Conservation (phyloP, 305 asterid genomes). For the Fraxinus velutina region DNA sequence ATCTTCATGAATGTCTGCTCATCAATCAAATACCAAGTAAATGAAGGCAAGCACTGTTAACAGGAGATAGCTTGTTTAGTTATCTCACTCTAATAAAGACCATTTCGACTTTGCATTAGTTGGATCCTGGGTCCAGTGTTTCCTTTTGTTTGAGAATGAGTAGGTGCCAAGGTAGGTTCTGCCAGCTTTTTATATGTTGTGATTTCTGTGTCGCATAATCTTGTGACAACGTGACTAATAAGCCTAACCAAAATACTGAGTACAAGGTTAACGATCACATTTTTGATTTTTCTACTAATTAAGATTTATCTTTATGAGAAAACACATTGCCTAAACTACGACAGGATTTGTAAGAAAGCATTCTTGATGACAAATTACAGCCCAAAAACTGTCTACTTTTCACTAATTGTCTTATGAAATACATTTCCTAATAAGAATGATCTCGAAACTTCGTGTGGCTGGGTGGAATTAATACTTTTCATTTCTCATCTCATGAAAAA, state of each 20-base stretch:
- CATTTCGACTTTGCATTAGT: background rate
- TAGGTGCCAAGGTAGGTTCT: background rate
- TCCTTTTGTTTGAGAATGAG: background rate
- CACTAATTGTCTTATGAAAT: background rate
- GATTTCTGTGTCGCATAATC: background rate
- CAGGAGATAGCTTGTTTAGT: background rate
- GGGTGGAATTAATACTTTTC: background rate
- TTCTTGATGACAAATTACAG: background rate
- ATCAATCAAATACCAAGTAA: constrained; percentile 10
- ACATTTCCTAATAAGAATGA: background rate
- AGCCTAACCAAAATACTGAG: background rate
- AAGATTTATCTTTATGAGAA: background rate
- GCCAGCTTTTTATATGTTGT: background rate
- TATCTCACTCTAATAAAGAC: background rate
- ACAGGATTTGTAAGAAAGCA: background rate
- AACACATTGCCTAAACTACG: background rate
- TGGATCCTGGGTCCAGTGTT: background rate
- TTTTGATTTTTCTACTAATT: background rate
- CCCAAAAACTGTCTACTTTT: background rate
- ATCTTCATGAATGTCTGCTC: constrained; percentile 31
- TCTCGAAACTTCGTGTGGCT: background rate
- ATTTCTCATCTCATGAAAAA: background rate
- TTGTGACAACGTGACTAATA: background rate
- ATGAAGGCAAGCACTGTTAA: background rate
- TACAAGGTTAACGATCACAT: background rate